These are phyloP conservation scores for Aureobasidium musti DNA, from an alignment of 2,329 filamentous ascomycete genomes.

Conservation along the genomic window DNA sequence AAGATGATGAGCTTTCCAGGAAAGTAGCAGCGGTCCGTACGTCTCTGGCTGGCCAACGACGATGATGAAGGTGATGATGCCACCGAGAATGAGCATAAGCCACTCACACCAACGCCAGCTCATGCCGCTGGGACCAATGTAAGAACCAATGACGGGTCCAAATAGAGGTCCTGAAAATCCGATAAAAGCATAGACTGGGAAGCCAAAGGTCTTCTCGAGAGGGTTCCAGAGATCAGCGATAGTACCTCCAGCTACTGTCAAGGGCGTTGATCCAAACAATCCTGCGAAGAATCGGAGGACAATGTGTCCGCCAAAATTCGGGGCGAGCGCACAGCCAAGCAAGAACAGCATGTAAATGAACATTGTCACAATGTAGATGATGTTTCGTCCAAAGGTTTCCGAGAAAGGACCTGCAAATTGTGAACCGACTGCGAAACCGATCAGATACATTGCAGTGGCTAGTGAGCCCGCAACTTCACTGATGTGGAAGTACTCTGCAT, in stretches of 20 bases:
- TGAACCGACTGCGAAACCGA: slow-evolving; percentile 47
- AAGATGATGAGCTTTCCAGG: slow-evolving; percentile 44
- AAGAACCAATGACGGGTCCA: slow-evolving; percentile 33
- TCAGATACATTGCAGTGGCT: slow-evolving; percentile 35
- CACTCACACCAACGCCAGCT: slow-evolving; percentile 47
- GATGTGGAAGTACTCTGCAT: slow-evolving; percentile 25
- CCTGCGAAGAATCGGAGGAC: slow-evolving; percentile 37
- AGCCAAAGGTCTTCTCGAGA: slow-evolving; percentile 34
- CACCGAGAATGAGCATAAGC: slow-evolving; percentile 43
- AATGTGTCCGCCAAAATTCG: slow-evolving; percentile 36
- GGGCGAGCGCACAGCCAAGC: slow-evolving; percentile 29
- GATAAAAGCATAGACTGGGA: slow-evolving; percentile 35
- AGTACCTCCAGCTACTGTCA: slow-evolving; percentile 36
- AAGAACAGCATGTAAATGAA: slow-evolving; percentile 31
- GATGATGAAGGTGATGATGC: slow-evolving; percentile 36
- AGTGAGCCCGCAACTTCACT: slow-evolving; percentile 25
- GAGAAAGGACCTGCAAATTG: slow-evolving; percentile 46
- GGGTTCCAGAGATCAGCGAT: slow-evolving; percentile 38
- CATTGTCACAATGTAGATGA: slow-evolving; percentile 35
- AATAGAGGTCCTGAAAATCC: slow-evolving; percentile 32
- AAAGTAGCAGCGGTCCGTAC: slow-evolving; percentile 47
- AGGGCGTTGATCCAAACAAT: slow-evolving; percentile 34
- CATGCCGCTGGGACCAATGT: slow-evolving; percentile 31
- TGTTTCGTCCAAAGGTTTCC: slow-evolving; percentile 43
- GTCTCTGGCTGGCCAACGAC: slow-evolving; percentile 55